Conservation (phyloP, 371 early-diverging fungal genomes). For the Dinochytrium kinnereticum region DNA sequence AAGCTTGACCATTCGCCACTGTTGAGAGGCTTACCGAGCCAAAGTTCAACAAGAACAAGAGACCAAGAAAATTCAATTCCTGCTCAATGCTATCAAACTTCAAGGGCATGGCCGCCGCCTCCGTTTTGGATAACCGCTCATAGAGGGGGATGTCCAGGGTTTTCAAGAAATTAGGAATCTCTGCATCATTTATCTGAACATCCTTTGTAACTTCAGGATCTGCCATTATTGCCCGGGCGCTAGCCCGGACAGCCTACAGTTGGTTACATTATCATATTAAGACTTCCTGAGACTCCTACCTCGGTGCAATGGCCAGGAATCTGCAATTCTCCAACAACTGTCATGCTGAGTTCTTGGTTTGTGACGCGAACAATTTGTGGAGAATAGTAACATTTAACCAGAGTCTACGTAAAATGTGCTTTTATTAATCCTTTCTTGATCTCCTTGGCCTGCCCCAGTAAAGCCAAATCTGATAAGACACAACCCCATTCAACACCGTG, state of each 20-base stretch:
- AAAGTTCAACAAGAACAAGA: slow-evolving; percentile 73
- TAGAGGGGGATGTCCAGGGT: neutral
- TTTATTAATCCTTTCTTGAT: neutral
- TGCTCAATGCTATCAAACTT: slow-evolving; percentile 70
- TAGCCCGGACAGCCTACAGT: neutral
- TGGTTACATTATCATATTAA: neutral
- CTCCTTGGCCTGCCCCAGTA: slow-evolving; percentile 50
- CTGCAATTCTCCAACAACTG: no score
- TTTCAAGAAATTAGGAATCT: neutral
- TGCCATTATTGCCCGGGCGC: neutral
- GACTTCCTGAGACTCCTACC: neutral
- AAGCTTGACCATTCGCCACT: no score
- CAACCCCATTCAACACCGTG: slow-evolving; percentile 74
- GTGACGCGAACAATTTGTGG: no score
- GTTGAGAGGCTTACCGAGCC: no score
- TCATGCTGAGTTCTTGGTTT: no score
- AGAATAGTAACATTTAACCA: no score
- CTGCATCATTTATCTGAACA: neutral
- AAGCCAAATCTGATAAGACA: slow-evolving; percentile 78
- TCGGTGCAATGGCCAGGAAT: neutral
- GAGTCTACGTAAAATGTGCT: no score
- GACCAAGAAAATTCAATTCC: slow-evolving; percentile 75
- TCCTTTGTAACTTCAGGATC: neutral
- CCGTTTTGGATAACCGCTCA: neutral
- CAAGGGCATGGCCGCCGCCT: slow-evolving; percentile 61